These are phyloP conservation scores for Dactylellina drechsleri DNA, from an alignment of 2,329 filamentous ascomycete species.

Conservation along the genomic window DNA sequence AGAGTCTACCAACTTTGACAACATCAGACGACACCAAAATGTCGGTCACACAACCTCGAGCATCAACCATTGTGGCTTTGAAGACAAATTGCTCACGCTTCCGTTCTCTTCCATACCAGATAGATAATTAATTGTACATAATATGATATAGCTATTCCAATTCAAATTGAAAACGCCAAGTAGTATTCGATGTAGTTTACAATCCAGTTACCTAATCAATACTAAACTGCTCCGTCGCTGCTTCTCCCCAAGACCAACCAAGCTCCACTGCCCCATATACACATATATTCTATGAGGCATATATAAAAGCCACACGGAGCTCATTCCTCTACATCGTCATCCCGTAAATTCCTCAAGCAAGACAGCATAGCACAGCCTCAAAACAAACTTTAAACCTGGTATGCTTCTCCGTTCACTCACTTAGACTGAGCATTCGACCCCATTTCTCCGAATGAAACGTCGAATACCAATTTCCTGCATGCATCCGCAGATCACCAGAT, in stretches of 20 bases:
- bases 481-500: slow-evolving; percentile 43
- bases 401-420: neutral
- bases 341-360: neutral
- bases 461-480: slow-evolving; percentile 45
- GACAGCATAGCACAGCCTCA: slow-evolving; percentile 13
- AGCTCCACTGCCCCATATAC: slow-evolving; percentile 5
- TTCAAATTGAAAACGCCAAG: too few species aligned
- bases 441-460: slow-evolving; percentile 3
- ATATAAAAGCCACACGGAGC: neutral
- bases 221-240: too few species aligned
- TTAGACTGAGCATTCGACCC: slow-evolving; percentile 13
- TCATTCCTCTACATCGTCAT: neutral
- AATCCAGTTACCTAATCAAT: neutral
- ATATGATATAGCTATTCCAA: too few species aligned
- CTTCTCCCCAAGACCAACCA: neutral
- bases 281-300: slow-evolving; percentile 10
- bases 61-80: too few species aligned
- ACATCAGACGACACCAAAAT: slow-evolving; percentile 27
- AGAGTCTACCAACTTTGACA: neutral
- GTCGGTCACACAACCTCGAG: neutral
- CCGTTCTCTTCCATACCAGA: too few species aligned
- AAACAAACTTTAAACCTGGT: slow-evolving; percentile 16
- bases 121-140: too few species aligned
- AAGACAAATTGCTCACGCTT: too few species aligned
- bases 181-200: too few species aligned